Evolutionary conservation across 2,329 filamentous ascomycete genomes (phyloP).

Genomic region (Plenodomus lindquistii): DNA sequence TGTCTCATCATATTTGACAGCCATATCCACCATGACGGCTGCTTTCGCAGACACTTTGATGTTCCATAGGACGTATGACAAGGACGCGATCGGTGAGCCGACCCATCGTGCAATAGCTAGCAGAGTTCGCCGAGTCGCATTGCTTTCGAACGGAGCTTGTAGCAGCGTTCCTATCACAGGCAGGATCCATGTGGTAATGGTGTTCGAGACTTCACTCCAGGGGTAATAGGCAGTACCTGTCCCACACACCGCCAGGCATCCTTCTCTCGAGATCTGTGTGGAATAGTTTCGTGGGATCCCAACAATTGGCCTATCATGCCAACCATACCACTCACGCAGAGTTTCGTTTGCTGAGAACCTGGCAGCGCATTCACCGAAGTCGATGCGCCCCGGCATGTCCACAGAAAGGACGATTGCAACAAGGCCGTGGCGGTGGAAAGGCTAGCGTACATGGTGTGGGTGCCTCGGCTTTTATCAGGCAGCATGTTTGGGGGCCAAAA

Average conservation of each 20-base stretch:
- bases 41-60: conserved; percentile 47
- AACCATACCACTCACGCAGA: conserved; percentile 20
- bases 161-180: conserved; percentile 45
- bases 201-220: conserved; percentile 36
- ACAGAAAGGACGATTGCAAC: not conserved
- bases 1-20: conserved; percentile 35
- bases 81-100: conserved; percentile 43
- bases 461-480: not conserved
- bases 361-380: conserved; percentile 10
- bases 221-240: conserved; percentile 34
- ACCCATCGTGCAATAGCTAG: conserved; percentile 44
- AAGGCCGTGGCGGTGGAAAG: not conserved
- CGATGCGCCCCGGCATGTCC: conserved; percentile 9
- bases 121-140: conserved; percentile 41
- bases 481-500: not conserved
- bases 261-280: conserved; percentile 37
- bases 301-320: conserved; percentile 17
- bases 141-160: conserved; percentile 50
- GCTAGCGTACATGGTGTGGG: not conserved
- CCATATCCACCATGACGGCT: conserved; percentile 48
- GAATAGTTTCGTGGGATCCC: conserved; percentile 10
- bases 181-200: conserved; percentile 49
- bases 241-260: conserved; percentile 43
- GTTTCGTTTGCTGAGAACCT: conserved; percentile 7
- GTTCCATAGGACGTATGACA: conserved; percentile 47